Evolutionary conservation across 495 filamentous ascomycete genomes (phyloP), one percentile per base, ranked within the genome.

Genomic region (Alectoria sarmentosa): DNA sequence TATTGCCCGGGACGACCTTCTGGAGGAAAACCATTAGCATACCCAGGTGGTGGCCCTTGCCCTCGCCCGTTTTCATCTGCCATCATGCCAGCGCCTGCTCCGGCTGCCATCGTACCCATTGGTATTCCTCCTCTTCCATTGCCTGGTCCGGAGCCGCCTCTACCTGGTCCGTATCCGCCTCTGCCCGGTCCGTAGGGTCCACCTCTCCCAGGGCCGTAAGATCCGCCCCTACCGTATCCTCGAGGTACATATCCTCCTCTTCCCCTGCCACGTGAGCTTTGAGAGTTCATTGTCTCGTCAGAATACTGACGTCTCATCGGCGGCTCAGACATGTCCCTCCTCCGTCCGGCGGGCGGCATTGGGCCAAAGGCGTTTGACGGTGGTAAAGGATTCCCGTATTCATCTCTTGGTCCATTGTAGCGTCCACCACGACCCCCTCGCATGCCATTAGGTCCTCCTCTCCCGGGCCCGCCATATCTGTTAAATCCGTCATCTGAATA

Each of bases 351-450:
- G 17, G 68, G 68, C 28, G 75, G 75, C 15, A 73, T 74, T 59
- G 76, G 69, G 0, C 76, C 76, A 61, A 78, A 77, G 13, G 73
- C 56, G 42, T 66, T 79, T 60, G 76, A 79, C 9, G 81, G 74
- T 21, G 80, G 80, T 42, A 88, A 72, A 14, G 83, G 79, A 69
- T 88, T 89, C 14, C 88, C 89, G 62, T 86, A 87, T 64, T 89
- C 85, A 69, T 95, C 90, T 60, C 82, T 81, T 11, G 75, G 81
- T 67, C 75, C 73, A 64, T 59, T 75, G 73, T 68, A 73, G 63
- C 65, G 28, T 10, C 52, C 67, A 38, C 65, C 66, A 26, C 66
- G 70, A 28, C 70, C 71, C 30, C 69, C 70, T 46, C 66, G 69
- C 58, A 71, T 69, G 26, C 68, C 58, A 63, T 52, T 48, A 28